Conservation (phyloP, 129 eudicot species). For the Flaveria robusta region DNA sequence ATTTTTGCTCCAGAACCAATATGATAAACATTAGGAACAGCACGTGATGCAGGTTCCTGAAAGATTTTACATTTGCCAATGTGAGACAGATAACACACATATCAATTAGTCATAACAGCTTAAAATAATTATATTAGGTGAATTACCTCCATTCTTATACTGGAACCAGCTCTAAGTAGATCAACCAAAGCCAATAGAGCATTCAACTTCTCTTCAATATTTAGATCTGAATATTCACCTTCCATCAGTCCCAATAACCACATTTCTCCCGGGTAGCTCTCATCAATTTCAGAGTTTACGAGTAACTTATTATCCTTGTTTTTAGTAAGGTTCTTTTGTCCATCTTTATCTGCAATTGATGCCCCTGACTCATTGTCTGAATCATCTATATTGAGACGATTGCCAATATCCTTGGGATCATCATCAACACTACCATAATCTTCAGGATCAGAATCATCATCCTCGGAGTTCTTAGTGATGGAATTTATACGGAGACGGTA, state of each 20-base stretch:
- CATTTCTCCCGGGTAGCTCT: conserved; percentile 84
- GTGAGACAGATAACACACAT: background rate
- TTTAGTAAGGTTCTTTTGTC: conserved; percentile 25
- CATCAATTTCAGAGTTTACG: conserved; percentile 72
- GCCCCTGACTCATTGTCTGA: conserved; percentile 48
- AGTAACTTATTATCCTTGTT: conserved; percentile 32
- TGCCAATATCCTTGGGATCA: conserved; percentile 46
- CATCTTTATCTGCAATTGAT: conserved; percentile 31
- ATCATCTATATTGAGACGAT: conserved; percentile 39
- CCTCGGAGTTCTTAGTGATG: conserved; percentile 49
- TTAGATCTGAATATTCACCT: conserved; percentile 88
- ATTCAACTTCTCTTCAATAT: conserved; percentile 82
- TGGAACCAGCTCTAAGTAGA: conserved; percentile 75
- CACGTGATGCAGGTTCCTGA: conserved; percentile 60
- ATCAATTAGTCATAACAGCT: background rate
- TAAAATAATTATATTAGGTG: background rate
- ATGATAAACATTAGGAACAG: conserved; percentile 46
- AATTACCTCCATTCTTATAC: conserved; percentile 70
- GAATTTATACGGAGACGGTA: conserved; percentile 72
- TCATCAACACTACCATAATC: conserved; percentile 81
- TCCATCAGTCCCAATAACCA: conserved; percentile 92
- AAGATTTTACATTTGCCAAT: conserved; percentile 15
- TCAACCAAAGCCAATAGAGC: conserved; percentile 70
- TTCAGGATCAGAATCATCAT: conserved; percentile 63
- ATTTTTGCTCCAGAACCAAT: conserved; percentile 86